These are phyloP conservation scores for Hypoxylon sp. DNA, from an alignment of 2,329 filamentous ascomycete genomes.

Conservation along the genomic window DNA sequence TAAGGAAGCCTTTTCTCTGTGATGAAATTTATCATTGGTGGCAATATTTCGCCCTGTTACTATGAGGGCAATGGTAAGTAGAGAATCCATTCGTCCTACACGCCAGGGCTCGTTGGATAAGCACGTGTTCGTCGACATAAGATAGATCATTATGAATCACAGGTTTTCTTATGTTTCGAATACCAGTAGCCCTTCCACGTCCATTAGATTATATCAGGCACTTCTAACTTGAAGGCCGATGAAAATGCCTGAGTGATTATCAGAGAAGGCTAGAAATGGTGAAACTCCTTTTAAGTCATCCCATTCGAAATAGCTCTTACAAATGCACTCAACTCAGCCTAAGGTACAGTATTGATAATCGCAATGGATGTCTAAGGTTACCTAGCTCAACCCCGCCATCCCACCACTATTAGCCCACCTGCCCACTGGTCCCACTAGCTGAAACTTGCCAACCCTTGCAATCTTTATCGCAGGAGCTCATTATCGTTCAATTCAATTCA, in stretches of 20 bases:
- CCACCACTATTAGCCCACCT: constrained; percentile 10
- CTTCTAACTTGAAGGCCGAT: background rate
- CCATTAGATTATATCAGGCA: too few species aligned
- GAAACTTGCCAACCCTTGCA: constrained; percentile 30
- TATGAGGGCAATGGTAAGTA: too few species aligned
- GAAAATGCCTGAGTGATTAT: background rate
- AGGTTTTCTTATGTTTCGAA: too few species aligned
- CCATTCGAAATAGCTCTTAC: too few species aligned
- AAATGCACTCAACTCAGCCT: background rate
- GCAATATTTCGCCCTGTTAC: too few species aligned
- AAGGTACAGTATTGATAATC: too few species aligned
- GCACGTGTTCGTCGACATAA: background rate
- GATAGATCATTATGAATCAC: too few species aligned
- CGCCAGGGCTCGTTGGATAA: background rate
- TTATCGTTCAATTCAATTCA: constrained; percentile 1
- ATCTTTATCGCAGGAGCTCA: constrained; percentile 31
- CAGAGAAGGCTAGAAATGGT: background rate
- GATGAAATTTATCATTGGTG: too few species aligned
- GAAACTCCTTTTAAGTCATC: background rate
- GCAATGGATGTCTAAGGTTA: constrained; percentile 8
- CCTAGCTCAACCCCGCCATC: constrained; percentile 35
- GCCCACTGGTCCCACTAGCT: constrained; percentile 25
- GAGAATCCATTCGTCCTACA: too few species aligned
- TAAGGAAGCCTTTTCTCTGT: too few species aligned
- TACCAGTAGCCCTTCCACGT: too few species aligned